A percentile compares a stretch with the other conserved stretches of the same genome.
Conservation (phyloP, 2,329 filamentous ascomycete species). For the Capronia americana region DNA sequence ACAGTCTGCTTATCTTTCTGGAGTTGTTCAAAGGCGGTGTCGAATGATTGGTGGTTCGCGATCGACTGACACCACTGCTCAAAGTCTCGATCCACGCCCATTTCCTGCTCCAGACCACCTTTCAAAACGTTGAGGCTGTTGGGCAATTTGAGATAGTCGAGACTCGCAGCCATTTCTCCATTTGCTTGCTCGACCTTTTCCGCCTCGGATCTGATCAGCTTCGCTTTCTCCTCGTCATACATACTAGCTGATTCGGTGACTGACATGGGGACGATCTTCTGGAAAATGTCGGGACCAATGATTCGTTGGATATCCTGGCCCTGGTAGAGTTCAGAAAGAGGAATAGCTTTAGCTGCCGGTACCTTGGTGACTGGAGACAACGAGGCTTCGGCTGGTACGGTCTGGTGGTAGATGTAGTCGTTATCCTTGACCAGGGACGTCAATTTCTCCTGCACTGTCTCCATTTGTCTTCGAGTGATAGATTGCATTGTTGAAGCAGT, state of each 20-base stretch:
- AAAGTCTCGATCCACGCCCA: conserved; percentile 88
- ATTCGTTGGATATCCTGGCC: conserved; percentile 97
- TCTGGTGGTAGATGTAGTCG: conserved; percentile 97
- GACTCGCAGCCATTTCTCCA: conserved; percentile 90
- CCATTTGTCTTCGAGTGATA: conserved; percentile 79
- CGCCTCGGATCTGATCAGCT: conserved; percentile 88
- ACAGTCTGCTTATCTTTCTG: conserved; percentile 79
- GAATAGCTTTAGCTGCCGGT: conserved; percentile 94
- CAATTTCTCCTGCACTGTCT: conserved; percentile 81
- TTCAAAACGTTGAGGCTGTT: conserved; percentile 89
- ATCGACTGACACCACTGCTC: conserved; percentile 93
- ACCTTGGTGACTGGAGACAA: conserved; percentile 84
- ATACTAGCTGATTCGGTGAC: conserved; percentile 96
- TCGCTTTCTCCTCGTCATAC: conserved; percentile 98
- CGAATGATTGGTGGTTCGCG: conserved; percentile 80
- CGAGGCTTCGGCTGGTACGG: conserved; percentile 82
- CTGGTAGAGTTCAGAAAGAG: conserved; percentile 93
- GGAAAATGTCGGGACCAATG: conserved; percentile 94
- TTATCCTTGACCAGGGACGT: conserved; percentile 84
- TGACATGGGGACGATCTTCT: conserved; percentile 93
- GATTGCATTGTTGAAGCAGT: conserved; percentile 76
- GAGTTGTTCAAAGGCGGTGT: conserved; percentile 77
- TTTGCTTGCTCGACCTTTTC: conserved; percentile 93
- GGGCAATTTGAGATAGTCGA: conserved; percentile 91
- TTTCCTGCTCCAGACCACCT: conserved; percentile 88